A percentile compares a stretch with the other conserved stretches of the same genome.
phyloP scores from a whole-genome alignment of 495 filamentous ascomycete genomes.

The Penicillium psychrofluorescens region DNA sequence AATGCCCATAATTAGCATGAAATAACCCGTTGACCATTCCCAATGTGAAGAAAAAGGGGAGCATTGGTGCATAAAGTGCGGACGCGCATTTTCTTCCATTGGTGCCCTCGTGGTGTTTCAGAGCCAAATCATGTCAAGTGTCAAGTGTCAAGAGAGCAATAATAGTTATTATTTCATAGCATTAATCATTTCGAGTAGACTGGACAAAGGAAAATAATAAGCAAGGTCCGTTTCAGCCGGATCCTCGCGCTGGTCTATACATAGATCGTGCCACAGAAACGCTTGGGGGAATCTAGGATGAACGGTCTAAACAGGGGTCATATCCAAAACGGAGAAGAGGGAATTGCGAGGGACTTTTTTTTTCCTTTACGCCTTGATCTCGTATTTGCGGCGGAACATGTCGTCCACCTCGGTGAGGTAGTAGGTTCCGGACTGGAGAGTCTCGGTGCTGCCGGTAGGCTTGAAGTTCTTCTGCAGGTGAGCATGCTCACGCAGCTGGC shows the following conservation, averaged over 20 bases:
- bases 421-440: slow-evolving; percentile 73
- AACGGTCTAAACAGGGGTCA: slow-evolving; percentile 31
- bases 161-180: neutral
- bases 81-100: too few relatives aligned
- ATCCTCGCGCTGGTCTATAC: slow-evolving; percentile 22
- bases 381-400: slow-evolving; percentile 90
- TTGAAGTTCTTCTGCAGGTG: slow-evolving; percentile 88
- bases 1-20: slow-evolving; percentile 22
- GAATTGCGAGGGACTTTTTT: slow-evolving; percentile 7
- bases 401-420: slow-evolving; percentile 86
- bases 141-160: too few relatives aligned
- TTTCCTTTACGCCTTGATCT: slow-evolving; percentile 66
- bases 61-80: neutral
- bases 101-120: too few relatives aligned
- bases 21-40: too few relatives aligned
- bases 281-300: slow-evolving; percentile 33
- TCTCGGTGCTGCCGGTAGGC: slow-evolving; percentile 69
- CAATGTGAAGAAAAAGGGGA: neutral
- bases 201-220: slow-evolving; percentile 3
- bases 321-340: slow-evolving; percentile 25
- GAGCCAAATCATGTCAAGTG: too few relatives aligned
- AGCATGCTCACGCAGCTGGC: slow-evolving; percentile 84
- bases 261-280: slow-evolving; percentile 17
- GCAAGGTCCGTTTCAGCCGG: slow-evolving; percentile 5
- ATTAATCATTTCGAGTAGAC: slow-evolving; percentile 1